Percentiles rank a stretch among this genome's conserved stretches.
Evolutionary conservation across 129 eudicot genomes (phyloP).

Genomic region (Helichrysum umbraculigerum): DNA sequence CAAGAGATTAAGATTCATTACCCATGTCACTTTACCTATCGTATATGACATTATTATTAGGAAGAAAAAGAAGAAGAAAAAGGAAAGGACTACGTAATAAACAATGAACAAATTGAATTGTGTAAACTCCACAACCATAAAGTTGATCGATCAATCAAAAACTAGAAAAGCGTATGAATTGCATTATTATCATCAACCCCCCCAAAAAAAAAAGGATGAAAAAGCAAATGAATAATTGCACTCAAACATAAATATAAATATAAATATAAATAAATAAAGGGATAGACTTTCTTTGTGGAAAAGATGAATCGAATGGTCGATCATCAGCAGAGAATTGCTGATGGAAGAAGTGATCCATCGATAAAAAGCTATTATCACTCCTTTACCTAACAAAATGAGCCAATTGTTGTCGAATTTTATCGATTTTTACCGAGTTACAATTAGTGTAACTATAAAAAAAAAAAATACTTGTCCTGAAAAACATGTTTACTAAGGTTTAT

Average conservation of each 20-base stretch:
- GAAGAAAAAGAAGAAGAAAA: background rate
- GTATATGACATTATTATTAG: background rate
- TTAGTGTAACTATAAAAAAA: too few species aligned
- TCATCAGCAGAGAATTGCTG: too few species aligned
- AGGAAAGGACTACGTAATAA: background rate
- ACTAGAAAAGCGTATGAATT: background rate
- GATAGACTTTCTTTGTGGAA: background rate
- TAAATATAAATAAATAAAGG: background rate
- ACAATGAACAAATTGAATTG: background rate
- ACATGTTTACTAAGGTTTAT: too few species aligned
- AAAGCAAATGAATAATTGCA: background rate
- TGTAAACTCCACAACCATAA: background rate
- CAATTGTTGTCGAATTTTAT: too few species aligned
- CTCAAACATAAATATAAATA: background rate
- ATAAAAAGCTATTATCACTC: too few species aligned
- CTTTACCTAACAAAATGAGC: too few species aligned
- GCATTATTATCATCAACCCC: background rate
- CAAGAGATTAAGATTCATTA: too few species aligned
- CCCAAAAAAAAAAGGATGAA: background rate
- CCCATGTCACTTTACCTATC: background rate
- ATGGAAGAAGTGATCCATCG: too few species aligned
- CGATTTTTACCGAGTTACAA: too few species aligned
- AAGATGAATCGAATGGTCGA: too few species aligned
- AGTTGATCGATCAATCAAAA: conserved; percentile 16
- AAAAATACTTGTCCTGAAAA: too few species aligned